Evolutionary conservation across 2,329 filamentous ascomycete species (phyloP).

Genomic region (Fusarium setosum): DNA sequence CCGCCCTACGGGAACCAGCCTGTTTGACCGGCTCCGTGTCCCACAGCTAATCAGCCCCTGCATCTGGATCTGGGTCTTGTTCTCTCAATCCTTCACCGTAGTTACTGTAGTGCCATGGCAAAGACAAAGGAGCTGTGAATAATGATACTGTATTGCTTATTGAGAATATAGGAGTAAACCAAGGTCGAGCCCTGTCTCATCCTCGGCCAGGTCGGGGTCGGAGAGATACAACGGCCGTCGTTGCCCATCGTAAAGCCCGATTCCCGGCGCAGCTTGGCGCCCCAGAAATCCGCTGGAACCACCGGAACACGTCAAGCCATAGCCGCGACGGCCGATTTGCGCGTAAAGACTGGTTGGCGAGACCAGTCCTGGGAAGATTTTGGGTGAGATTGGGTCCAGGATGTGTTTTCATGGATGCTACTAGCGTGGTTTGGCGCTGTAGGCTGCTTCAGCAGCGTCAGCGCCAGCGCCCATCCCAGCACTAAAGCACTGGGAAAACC

Average conservation of each 20-base stretch:
- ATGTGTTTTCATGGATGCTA: not conserved
- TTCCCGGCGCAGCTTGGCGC: constrained; percentile 21
- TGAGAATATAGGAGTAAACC: no score
- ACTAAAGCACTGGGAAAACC: constrained; percentile 1
- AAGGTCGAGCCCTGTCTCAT: not conserved
- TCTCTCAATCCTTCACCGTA: constrained; percentile 10
- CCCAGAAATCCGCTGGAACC: constrained; percentile 28
- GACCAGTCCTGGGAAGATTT: constrained; percentile 11
- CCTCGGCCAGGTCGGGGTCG: no score
- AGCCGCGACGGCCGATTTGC: constrained; percentile 22
- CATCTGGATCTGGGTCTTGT: constrained; percentile 32
- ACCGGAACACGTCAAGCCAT: constrained; percentile 39
- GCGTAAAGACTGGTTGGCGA: constrained; percentile 19
- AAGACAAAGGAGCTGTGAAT: no score
- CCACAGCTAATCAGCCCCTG: constrained; percentile 45
- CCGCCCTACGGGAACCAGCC: constrained; percentile 26
- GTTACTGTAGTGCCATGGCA: not conserved
- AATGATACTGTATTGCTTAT: no score
- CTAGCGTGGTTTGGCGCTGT: constrained; percentile 15
- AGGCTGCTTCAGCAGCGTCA: constrained; percentile 31
- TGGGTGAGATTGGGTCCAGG: constrained; percentile 21
- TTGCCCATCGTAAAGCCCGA: constrained; percentile 1
- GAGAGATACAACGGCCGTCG: not conserved
- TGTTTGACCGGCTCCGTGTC: constrained; percentile 26
- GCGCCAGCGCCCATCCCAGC: constrained; percentile 26